These are phyloP conservation scores for Datura wrightii DNA, from an alignment of 257 asterid genomes.

Conservation along the genomic window DNA sequence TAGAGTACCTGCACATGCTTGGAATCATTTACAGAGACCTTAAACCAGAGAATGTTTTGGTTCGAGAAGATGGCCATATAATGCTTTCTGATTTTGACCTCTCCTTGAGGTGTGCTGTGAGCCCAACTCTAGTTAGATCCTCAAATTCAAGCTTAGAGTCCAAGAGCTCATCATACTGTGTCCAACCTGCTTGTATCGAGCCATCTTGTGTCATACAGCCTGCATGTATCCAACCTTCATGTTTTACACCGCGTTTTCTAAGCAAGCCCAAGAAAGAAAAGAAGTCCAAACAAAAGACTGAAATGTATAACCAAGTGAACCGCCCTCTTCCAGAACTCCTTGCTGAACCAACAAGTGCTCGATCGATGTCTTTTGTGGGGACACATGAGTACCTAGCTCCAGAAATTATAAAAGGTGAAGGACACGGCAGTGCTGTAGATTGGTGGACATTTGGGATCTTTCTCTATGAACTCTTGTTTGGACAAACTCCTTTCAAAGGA, in stretches of 20 bases:
- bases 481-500: slow-evolving; percentile 69
- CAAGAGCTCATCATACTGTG: slow-evolving; percentile 53
- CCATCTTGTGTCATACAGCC: slow-evolving; percentile 66
- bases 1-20: slow-evolving; percentile 75
- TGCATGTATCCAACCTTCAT: slow-evolving; percentile 59
- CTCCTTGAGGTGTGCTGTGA: slow-evolving; percentile 61
- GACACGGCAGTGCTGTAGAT: slow-evolving; percentile 76
- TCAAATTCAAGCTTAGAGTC: slow-evolving; percentile 46
- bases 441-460: slow-evolving; percentile 78
- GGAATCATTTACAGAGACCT: slow-evolving; percentile 73
- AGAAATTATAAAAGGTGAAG: slow-evolving; percentile 68
- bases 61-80: slow-evolving; percentile 72
- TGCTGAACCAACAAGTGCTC: slow-evolving; percentile 70
- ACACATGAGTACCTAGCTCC: slow-evolving; percentile 76
- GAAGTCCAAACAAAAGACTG: slow-evolving; percentile 53
- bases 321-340: slow-evolving; percentile 63
- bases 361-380: slow-evolving; percentile 77
- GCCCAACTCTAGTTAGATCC: slow-evolving; percentile 64
- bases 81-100: slow-evolving; percentile 79
- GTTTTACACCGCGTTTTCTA: slow-evolving; percentile 63
- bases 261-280: slow-evolving; percentile 57
- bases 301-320: slow-evolving; percentile 47
- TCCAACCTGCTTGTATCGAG: slow-evolving; percentile 34
- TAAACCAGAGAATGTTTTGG: slow-evolving; percentile 69
- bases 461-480: slow-evolving; percentile 64